Evolutionary conservation across 2,329 filamentous ascomycete species (phyloP), one percentile per base, ranked within the genome.

Genomic region (Rutstroemia sp.): DNA sequence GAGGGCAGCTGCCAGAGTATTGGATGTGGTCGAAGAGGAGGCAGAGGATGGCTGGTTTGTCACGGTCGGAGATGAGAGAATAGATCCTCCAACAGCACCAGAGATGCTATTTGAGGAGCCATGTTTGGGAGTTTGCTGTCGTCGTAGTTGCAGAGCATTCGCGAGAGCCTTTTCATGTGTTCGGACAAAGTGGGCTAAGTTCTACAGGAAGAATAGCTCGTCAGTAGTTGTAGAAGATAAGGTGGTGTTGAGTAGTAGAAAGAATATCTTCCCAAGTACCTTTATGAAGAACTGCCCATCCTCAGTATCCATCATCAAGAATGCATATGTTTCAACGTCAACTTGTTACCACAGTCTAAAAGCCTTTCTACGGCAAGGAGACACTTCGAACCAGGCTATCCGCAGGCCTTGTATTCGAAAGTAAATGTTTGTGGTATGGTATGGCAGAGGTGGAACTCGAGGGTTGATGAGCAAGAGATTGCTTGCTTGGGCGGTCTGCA

Each of bases 91-190:
- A 51, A 78, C 73, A 56, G 82, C 75, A 27, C 81, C 78, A 58
- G 81, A 82, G 51, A 83, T 78, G 68, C 81, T 86, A 65, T 85
- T 82, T 12, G 86, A 84, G 56, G 82, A 74, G 63, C 80, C 82
- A 83, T 92, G 84, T 66, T 86, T 87, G 60, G 82, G 76, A 42
- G 78, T 75, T 60, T 82, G 80, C 67, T 89, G 86, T 66, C 89
- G 84, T 71, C 87, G 86, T 65, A 95, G 80, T 72, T 96, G 92
- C 61, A 96, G 78, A 66, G 92, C 92, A 76, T 97, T 97, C 70
- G 94, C 94, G 61, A 99, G 82, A 39, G 92, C 92, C 75, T 95
- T 95, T 75, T 99, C 94, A 77, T 99, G 91, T 56, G 91, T 96
- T 61, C 92, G 90, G 74, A 99, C 91, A 74, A 96, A 97, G 75